Evolutionary conservation across 805 yeast species (phyloP).

Genomic region (Cyberlindnera japonica): DNA sequence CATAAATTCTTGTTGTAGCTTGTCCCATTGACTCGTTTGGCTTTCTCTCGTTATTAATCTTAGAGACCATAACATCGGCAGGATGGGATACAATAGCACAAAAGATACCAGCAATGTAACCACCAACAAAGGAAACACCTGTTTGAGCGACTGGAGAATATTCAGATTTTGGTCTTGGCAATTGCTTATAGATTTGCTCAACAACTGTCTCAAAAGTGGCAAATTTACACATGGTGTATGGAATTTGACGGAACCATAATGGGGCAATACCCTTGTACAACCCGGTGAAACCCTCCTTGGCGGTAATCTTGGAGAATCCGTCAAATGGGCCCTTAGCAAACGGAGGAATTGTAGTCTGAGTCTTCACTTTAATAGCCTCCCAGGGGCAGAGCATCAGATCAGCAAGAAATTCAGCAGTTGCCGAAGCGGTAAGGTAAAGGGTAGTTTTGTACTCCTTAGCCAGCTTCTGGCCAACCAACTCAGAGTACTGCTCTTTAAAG

Average conservation of each 20-base stretch:
- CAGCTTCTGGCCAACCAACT: conserved; percentile 57
- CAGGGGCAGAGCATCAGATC: conserved; percentile 88
- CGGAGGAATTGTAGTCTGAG: conserved; percentile 92
- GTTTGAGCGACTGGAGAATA: conserved; percentile 79
- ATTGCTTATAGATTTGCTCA: conserved; percentile 64
- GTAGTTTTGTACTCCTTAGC: conserved; percentile 67
- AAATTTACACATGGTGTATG: conserved; percentile 98
- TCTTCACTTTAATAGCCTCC: conserved; percentile 91
- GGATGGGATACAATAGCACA: conserved; percentile 97
- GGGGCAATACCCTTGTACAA: conserved; percentile 89
- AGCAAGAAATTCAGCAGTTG: conserved; percentile 91
- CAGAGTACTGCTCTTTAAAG: conserved; percentile 77
- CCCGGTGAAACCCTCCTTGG: conserved; percentile 66
- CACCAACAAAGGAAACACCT: conserved; percentile 92
- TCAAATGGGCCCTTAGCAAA: conserved; percentile 59
- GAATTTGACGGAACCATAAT: conserved; percentile 94
- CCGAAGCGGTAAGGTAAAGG: conserved; percentile 79
- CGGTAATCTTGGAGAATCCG: conserved; percentile 63
- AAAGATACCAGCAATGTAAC: conserved; percentile 95
- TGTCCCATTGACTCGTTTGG: conserved; percentile 61
- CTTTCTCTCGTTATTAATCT: conserved; percentile 71
- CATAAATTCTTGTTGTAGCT: conserved; percentile 76
- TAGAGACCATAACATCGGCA: conserved; percentile 98
- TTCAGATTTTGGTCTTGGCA: conserved; percentile 70
- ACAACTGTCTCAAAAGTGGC: conserved; percentile 93